These are phyloP conservation scores for Microbotryum lychnidis-dioicae DNA, from an alignment of 1,284 basidiomycete species.

Conservation along the genomic window DNA sequence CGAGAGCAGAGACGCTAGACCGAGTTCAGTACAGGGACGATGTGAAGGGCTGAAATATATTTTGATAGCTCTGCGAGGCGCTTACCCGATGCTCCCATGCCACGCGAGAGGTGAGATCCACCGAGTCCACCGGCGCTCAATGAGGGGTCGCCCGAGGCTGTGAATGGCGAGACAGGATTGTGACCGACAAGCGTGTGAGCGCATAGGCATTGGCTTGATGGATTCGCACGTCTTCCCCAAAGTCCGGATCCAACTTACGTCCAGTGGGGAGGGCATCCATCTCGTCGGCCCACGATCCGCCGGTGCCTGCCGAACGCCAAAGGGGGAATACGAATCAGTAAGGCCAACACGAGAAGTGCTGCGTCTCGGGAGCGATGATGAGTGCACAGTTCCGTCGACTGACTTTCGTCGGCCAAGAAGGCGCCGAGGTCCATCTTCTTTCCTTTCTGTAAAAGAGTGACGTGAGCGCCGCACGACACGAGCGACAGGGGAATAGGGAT, in stretches of 20 bases:
- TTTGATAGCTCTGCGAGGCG: conserved; percentile 20
- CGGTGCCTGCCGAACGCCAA: conserved; percentile 48
- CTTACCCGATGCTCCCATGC: conserved; percentile 30
- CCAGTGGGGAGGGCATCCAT: conserved; percentile 82
- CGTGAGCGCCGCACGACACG: not conserved
- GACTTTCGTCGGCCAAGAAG: conserved; percentile 75
- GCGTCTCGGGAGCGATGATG: not conserved
- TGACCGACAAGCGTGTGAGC: conserved; percentile 45
- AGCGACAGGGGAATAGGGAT: not conserved
- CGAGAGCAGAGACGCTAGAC: conserved; percentile 6
- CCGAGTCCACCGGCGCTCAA: conserved; percentile 13
- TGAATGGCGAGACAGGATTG: conserved; percentile 46
- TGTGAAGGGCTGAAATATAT: conserved; percentile 13
- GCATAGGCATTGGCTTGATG: conserved; percentile 47
- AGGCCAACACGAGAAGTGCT: conserved; percentile 5
- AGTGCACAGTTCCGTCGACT: conserved; percentile 38
- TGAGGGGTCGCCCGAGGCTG: conserved; percentile 19
- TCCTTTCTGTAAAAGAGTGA: conserved; percentile 51
- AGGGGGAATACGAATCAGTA: conserved; percentile 21
- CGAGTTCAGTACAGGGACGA: not conserved
- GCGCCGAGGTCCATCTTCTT: conserved; percentile 84
- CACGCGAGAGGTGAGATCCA: conserved; percentile 28
- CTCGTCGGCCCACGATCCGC: conserved; percentile 92
- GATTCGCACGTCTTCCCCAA: conserved; percentile 4
- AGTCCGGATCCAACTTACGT: conserved; percentile 53